These are phyloP conservation scores for Nadsonia starkeyi-henricii DNA, from an alignment of 1,139 yeast species.

Conservation along the genomic window DNA sequence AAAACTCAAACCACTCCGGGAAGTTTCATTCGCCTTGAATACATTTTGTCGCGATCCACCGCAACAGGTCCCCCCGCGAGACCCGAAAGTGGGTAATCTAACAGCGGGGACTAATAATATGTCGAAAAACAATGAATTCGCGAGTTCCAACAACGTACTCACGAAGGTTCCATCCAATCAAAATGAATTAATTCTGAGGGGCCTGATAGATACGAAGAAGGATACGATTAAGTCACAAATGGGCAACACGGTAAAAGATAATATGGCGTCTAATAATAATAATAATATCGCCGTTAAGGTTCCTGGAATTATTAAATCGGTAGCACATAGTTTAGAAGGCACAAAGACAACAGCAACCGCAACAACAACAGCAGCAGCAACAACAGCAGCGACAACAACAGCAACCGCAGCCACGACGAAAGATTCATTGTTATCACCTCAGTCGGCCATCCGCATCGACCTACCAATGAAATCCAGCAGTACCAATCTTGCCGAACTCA, in stretches of 20 bases:
- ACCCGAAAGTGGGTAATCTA: conserved; percentile 72
- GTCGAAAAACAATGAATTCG: conserved; percentile 8
- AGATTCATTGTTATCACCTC: background rate
- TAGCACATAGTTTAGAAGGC: no score
- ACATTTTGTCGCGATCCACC: conserved; percentile 71
- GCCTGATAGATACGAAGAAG: background rate
- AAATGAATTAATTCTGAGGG: background rate
- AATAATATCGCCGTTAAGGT: no score
- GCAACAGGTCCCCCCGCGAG: conserved; percentile 83
- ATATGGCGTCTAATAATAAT: no score
- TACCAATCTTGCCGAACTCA: background rate
- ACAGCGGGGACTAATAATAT: conserved; percentile 26
- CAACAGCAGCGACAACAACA: background rate
- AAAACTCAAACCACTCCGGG: conserved; percentile 5
- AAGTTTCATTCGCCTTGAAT: conserved; percentile 62
- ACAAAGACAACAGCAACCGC: no score
- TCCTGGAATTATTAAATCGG: no score
- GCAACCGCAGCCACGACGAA: background rate
- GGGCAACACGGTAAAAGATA: no score
- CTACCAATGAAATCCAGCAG: no score
- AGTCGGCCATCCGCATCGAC: no score
- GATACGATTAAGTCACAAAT: background rate
- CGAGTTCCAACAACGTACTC: no score
- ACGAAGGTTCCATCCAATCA: no score
- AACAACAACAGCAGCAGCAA: no score